phyloP scores from a whole-genome alignment of 306 rosid species.

The Rosa persica region DNA sequence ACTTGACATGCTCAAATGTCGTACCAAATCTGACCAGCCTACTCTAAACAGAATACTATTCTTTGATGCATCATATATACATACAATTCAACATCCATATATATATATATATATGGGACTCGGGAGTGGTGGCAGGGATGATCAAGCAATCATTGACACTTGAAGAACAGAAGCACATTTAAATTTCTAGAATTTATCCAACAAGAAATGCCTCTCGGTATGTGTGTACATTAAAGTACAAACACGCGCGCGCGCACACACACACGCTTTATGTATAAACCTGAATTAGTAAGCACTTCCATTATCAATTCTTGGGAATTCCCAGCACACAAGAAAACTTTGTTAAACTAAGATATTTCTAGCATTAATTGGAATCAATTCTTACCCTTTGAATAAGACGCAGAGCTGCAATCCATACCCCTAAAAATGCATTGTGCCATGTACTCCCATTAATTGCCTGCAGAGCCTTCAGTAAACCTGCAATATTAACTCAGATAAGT shows the following conservation, averaged over 20 bases:
- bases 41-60: background rate
- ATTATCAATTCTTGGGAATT: background rate
- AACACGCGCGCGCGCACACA: too few relatives aligned
- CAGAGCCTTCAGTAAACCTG: conserved; percentile 80
- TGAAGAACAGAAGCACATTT: background rate
- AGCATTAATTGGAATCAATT: conserved; percentile 22
- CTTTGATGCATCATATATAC: background rate
- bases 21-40: background rate
- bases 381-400: conserved; percentile 93
- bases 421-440: conserved; percentile 85
- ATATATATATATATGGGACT: background rate
- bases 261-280: background rate
- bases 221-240: background rate
- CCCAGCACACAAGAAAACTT: background rate
- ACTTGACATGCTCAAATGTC: background rate
- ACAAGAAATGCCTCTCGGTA: background rate
- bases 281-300: background rate
- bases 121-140: background rate
- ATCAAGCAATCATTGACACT: background rate
- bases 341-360: background rate
- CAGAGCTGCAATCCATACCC: conserved; percentile 85
- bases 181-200: background rate
- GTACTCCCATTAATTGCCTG: conserved; percentile 66
- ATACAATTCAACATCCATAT: background rate
- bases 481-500: conserved; percentile 37